Evolutionary conservation across 2,329 filamentous ascomycete genomes (phyloP), one percentile per base, ranked within the genome.

Genomic region (Diaporthe nobilis): DNA sequence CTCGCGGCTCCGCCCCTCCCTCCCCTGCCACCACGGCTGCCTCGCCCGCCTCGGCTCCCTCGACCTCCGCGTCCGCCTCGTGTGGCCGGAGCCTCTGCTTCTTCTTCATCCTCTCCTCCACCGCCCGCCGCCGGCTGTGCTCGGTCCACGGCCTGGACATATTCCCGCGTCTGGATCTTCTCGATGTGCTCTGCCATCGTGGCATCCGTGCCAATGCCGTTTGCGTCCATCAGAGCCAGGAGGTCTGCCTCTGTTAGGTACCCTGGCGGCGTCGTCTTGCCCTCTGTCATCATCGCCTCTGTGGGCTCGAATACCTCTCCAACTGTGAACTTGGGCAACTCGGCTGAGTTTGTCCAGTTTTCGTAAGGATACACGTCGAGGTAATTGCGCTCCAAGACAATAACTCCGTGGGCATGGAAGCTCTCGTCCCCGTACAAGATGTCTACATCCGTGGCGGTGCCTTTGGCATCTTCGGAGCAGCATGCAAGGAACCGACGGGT

Each of bases 121-220:
- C 82, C 85, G 74, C 82, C 82, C 60, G 83, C 80, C 74, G 84
- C 73, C 25, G 75, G 73, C 15, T 60, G 82, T 78, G 82, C 81
- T 79, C 81, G 88, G 82, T 85, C 91, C 82, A 82, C 86, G 2
- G 94, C 93, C 74, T 92, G 91, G 68, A 95, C 96, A 81, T 99
- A 99, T 79, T 96, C 90, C 76, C 97, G 89, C 75, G 96, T 92
- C 84, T 98, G 95, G 80, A 99, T 98, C 84, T 96, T 99, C 76
- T 94, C 92, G 81, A 99, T 99, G 82, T 99, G 97, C 81, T 99
- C 97, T 0, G 97, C 97, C 97, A 99, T 99, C 1, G 97, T 99
- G 9, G 97, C 97, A 85, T 99, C 97, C 13, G 97, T 99, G 17
- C 97, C 97, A 78, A 99, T 99, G 2, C 97, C 97, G 82, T 99